Base-by-base conservation (phyloP, 2,329 filamentous ascomycete genomes). In the Fusarium sp. region DNA sequence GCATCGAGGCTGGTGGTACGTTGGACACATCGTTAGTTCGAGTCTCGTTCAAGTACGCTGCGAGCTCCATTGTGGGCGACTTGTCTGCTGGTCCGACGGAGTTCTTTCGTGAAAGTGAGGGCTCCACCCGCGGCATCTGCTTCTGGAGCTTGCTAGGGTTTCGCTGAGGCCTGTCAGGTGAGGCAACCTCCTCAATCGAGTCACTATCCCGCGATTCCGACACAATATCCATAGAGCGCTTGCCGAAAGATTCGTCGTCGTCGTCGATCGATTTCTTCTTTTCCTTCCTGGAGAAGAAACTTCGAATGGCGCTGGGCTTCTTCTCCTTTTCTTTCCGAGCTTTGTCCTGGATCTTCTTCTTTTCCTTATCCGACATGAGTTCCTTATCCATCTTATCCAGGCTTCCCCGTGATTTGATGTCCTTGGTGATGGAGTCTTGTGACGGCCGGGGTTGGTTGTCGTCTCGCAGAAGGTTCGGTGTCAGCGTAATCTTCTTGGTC, bases 401-500 rank as follows among this genome's bases (percentile, higher is more conserved):
- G 77, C 93, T 97, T 53, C 88, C 84, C 53, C 89, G 86, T 59
- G 86, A 83, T 79, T 87, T 89, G 62, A 78, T 75, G 73, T 85
- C 90, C 70, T 82, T 83, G 10, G 79, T 85, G 15, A 62, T 48
- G 3, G 81, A 82, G 23, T 83, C 81, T 11, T 76, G 77, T 3
- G 82, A 82, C 86, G 95, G 79, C 82, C 85, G 79, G 80, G 87
- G 64, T 41, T 85, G 81, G 70, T 85, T 87, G 73, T 98, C 95
- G 72, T 98, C 95, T 43, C 95, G 91, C 41, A 98, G 84, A 56
- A 99, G 83, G 73, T 97, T 97, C 2, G 96, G 96, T 4, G 96
- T 99, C 46, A 99, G 88, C 1, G 95, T 97, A 72, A 99, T 98
- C 83, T 98, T 98, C 81, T 97, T 94, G 3, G 96, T 98, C 80